A percentile compares a stretch with the other conserved stretches of the same genome.
phyloP scores from a whole-genome alignment of 805 yeast species.

The Wickerhamiella sergipiensis region DNA sequence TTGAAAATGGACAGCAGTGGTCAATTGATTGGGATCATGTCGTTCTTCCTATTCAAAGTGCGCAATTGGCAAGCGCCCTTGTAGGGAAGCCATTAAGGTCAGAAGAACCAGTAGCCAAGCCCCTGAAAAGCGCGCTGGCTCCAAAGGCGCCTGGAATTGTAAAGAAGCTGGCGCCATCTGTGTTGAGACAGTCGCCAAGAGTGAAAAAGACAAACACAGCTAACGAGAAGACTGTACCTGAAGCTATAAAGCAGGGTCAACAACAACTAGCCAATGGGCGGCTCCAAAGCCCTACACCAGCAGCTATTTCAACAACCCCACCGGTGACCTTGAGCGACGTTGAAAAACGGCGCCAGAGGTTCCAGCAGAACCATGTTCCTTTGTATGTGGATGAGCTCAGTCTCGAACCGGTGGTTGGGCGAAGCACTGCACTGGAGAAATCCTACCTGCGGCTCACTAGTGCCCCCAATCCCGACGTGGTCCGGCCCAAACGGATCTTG shows the following conservation, averaged over 20 bases:
- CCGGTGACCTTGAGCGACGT: not conserved
- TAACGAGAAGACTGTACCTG: not conserved
- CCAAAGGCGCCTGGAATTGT: not conserved
- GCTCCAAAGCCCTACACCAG: too few species aligned
- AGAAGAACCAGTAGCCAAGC: not conserved
- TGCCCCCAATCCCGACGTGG: constrained; percentile 74
- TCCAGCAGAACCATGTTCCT: constrained; percentile 10
- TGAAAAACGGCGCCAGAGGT: not conserved
- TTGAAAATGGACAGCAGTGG: constrained; percentile 31
- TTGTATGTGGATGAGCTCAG: constrained; percentile 6
- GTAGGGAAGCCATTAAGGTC: not conserved
- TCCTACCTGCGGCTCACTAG: constrained; percentile 74
- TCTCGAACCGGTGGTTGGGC: constrained; percentile 39
- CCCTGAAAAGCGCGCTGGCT: not conserved
- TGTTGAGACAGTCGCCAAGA: not conserved
- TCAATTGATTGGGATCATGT: constrained; percentile 42
- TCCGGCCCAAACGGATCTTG: constrained; percentile 58
- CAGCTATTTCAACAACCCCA: too few species aligned
- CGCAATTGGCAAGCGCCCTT: not conserved
- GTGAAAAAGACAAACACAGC: not conserved
- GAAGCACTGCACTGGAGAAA: constrained; percentile 55
- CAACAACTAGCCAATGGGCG: too few species aligned
- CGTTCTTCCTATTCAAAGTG: constrained; percentile 31
- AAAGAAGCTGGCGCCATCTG: not conserved
- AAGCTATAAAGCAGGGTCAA: not conserved